A percentile compares a stretch with the other conserved stretches of the same genome.
Conservation (phyloP, 2,329 filamentous ascomycete species). For the Hymenotorrendiella dingleyae region DNA sequence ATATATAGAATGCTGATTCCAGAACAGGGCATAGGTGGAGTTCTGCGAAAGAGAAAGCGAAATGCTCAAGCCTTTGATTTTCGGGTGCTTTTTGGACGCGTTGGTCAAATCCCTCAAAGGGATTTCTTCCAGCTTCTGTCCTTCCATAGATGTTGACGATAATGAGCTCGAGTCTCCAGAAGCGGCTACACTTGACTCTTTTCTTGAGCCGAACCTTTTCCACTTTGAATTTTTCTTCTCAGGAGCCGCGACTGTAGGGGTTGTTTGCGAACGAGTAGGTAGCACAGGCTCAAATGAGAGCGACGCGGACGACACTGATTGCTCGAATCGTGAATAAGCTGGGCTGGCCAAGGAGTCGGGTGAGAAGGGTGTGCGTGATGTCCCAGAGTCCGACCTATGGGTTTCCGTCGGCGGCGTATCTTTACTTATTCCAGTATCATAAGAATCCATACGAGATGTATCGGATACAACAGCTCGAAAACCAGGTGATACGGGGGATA, state of each 20-base stretch:
- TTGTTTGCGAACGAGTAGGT: conserved; percentile 12
- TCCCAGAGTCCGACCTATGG: conserved; percentile 1
- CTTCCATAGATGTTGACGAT: conserved; percentile 32
- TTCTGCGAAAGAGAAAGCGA: conserved; percentile 33
- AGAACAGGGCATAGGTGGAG: conserved; percentile 35
- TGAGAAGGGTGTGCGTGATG: conserved; percentile 12
- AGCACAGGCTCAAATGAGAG: conserved; percentile 19
- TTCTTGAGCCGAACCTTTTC: conserved; percentile 28
- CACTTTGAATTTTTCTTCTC: conserved; percentile 30
- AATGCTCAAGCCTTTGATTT: conserved; percentile 32
- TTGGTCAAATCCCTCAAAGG: conserved; percentile 29
- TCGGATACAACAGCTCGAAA: conserved; percentile 12
- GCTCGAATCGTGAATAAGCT: conserved; percentile 11
- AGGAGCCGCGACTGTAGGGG: conserved; percentile 9
- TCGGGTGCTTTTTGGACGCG: conserved; percentile 24
- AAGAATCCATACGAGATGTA: conserved; percentile 12
- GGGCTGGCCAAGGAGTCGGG: conserved; percentile 6
- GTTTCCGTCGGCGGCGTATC: conserved; percentile 4
- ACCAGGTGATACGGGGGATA: conserved; percentile 20
- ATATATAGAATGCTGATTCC: conserved; percentile 34
- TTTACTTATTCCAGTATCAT: conserved; percentile 15
- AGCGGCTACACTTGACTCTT: conserved; percentile 18
- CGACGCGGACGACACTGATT: conserved; percentile 12
- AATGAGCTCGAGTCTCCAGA: conserved; percentile 34
- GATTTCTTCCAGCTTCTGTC: conserved; percentile 35